Evolutionary conservation across 805 yeast genomes (phyloP).

Genomic region (Starmerella sp.): DNA sequence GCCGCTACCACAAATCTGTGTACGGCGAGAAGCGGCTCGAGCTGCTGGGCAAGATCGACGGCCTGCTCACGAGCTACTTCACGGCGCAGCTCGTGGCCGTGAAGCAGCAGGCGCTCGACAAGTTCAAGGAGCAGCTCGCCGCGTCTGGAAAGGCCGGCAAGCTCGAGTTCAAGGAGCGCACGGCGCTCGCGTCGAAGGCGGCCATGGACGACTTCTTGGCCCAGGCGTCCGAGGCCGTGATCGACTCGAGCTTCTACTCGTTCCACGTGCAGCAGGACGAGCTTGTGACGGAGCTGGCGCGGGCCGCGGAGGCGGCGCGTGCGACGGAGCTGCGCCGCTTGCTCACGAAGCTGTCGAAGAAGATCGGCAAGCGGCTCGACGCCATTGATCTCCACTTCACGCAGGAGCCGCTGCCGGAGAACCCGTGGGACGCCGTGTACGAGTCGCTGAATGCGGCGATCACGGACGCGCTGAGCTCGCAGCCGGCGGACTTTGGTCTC

Average conservation of each 20-base stretch:
- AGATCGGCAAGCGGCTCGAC: slow-evolving; percentile 18
- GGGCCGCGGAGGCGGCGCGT: slow-evolving; percentile 27
- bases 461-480: slow-evolving; percentile 25
- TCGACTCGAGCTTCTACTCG: slow-evolving; percentile 25
- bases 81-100: slow-evolving; percentile 33
- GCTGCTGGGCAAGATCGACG: slow-evolving; percentile 41
- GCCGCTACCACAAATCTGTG: slow-evolving; percentile 58
- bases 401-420: slow-evolving; percentile 37
- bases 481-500: slow-evolving; percentile 40
- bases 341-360: slow-evolving; percentile 34
- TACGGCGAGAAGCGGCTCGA: slow-evolving; percentile 50
- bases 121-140: slow-evolving; percentile 20
- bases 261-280: slow-evolving; percentile 20
- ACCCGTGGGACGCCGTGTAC: slow-evolving; percentile 58
- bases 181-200: slow-evolving; percentile 21
- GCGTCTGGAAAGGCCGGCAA: background rate
- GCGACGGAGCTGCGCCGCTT: slow-evolving; percentile 29
- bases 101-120: slow-evolving; percentile 29
- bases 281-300: slow-evolving; percentile 29
- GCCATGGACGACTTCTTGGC: slow-evolving; percentile 26
- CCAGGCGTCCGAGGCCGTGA: slow-evolving; percentile 32
- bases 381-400: slow-evolving; percentile 28
- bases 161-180: slow-evolving; percentile 23
- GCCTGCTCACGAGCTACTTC: slow-evolving; percentile 33
- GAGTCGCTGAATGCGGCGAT: slow-evolving; percentile 34